Base-by-base conservation (phyloP, 352 stramenopile species). In the Globisporangium spinosum region DNA sequence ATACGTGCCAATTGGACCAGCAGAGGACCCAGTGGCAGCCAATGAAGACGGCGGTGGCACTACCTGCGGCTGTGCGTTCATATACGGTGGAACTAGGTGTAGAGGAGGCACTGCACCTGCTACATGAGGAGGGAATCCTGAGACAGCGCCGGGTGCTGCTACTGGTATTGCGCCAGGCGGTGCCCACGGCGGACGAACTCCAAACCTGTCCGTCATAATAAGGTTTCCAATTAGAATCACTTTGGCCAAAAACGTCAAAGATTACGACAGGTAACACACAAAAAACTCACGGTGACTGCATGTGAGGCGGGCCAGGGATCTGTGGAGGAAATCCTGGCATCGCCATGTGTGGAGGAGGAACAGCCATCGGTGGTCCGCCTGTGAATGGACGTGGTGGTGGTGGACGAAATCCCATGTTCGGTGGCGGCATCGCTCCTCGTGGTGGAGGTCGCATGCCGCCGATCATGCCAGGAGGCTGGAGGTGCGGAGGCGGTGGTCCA, bases 361-460 rank as follows among this genome's bases (percentile, higher is more conserved):
- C 43, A 51, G 65, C 70, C 69, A 90, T 82, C 32, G 76, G 70
- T 23, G 43, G 43, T 66, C 75, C 74, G 12, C 67, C 65, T 68
- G 70, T 63, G 53, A 80, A 85, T 0, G 65, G 72, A 49, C 72
- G 72, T 17, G 74, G 73, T 10, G 75, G 77, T 43, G 73, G 78
- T 8, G 67, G 69, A 2, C 71, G 71, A 8, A 77, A 78, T 45
- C 67, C 71, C 29, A 74, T 75, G 35, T 38, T 51, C 4, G 27
- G 45, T 35, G 29, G 47, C 27, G 47, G 47, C 45, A 67, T 67
- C 4, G 9, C n/a, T 32, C 32, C 66, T 10, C 70, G 72, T 22
- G 79, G 82, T 8, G 78, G 83, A 49, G 85, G 84, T 5, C 73
- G 70, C 74, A 91, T 87, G 3, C 69, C 43, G 17, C 43, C 68